These are phyloP conservation scores for Claviceps sp. DNA, from an alignment of 2,329 filamentous ascomycete species.

Conservation along the genomic window DNA sequence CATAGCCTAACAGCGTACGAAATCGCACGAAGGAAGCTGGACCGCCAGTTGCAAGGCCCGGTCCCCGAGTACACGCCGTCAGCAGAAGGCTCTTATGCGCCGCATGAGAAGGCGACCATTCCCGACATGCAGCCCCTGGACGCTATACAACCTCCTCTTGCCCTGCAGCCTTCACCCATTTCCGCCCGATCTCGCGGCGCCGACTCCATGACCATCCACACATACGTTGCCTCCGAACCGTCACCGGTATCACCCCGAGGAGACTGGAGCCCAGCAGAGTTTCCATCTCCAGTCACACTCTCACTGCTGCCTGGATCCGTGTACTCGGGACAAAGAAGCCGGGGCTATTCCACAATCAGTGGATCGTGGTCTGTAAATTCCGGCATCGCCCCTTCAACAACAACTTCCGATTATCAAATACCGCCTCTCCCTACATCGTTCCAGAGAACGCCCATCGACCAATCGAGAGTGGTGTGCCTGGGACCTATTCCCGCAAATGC, in stretches of 20 bases:
- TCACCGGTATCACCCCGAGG: conserved; percentile 35
- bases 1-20: conserved; percentile 35
- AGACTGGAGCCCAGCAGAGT: conserved; percentile 27
- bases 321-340: conserved; percentile 9
- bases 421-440: conserved; percentile 11
- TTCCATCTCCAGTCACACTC: conserved; percentile 28
- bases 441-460: conserved; percentile 38
- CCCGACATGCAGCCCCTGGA: conserved; percentile 8
- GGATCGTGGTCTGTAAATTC: conserved; percentile 7
- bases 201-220: conserved; percentile 15
- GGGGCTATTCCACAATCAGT: conserved; percentile 5
- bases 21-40: conserved; percentile 34
- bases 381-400: background rate
- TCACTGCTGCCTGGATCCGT: conserved; percentile 15
- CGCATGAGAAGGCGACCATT: conserved; percentile 16
- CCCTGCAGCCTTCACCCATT: conserved; percentile 6
- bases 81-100: conserved; percentile 12
- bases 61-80: conserved; percentile 36
- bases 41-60: conserved; percentile 35
- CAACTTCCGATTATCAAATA: conserved; percentile 1
- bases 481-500: conserved; percentile 40
- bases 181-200: conserved; percentile 11
- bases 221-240: conserved; percentile 28
- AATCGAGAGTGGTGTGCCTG: conserved; percentile 38
- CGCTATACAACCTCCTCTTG: conserved; percentile 7